Evolutionary conservation across 352 stramenopile genomes (phyloP).

Genomic region (Globisporangium rhizosaccharum): DNA sequence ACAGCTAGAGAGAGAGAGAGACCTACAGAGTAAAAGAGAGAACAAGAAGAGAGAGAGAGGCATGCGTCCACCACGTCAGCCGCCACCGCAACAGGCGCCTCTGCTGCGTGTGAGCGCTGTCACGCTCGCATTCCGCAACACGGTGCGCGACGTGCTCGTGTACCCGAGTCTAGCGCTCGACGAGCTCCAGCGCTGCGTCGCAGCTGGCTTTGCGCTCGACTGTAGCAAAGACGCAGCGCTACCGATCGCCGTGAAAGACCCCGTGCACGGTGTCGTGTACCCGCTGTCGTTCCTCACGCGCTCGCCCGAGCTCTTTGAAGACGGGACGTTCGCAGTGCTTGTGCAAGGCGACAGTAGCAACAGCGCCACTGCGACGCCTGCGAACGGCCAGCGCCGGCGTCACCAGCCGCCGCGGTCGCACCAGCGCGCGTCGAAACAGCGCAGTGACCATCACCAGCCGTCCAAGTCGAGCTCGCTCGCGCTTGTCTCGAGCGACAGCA

Average conservation of each 20-base stretch:
- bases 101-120: conserved; percentile 28
- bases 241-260: conserved; percentile 25
- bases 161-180: conserved; percentile 24
- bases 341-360: conserved; percentile 11
- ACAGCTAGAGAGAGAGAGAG: conserved; percentile 3
- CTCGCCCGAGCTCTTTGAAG: conserved; percentile 47
- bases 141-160: conserved; percentile 35
- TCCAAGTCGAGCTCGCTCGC: conserved; percentile 2
- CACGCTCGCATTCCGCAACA: conserved; percentile 27
- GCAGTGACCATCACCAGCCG: conserved; percentile 1
- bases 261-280: conserved; percentile 39
- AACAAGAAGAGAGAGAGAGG: not conserved
- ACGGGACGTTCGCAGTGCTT: conserved; percentile 41
- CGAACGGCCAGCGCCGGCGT: conserved; percentile 3
- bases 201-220: conserved; percentile 31
- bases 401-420: not conserved
- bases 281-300: conserved; percentile 61
- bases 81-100: not conserved
- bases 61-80: conserved; percentile 4
- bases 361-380: not conserved
- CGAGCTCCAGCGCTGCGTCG: conserved; percentile 51
- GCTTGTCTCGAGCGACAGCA: conserved; percentile 15
- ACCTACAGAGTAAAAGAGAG: not conserved
- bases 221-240: not conserved
- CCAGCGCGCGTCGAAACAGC: not conserved